Base-by-base conservation (phyloP, 2,329 filamentous ascomycete species). In the Teratosphaeria viscida region DNA sequence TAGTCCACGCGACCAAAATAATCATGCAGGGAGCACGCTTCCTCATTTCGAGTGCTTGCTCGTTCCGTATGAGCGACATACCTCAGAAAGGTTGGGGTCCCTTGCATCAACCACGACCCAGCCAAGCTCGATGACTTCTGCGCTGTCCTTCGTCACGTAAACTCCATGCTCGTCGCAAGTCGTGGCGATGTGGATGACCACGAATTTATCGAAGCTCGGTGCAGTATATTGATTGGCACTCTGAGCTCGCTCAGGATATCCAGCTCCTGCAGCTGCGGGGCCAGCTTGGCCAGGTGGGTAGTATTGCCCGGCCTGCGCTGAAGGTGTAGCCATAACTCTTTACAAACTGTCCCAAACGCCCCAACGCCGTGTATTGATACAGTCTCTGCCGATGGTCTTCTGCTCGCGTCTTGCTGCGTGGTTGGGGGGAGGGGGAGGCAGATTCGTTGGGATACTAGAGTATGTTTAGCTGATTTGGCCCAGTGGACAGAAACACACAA, bases 161-260 rank as follows among this genome's bases (percentile, higher is more conserved):
- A 99, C 94, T 64, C 94, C 94, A 78, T 99, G 94, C 76, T 99
- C 94, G 76, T 99, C 94, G 78, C 94, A 99, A 68, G 94, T 99
- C 39, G 94, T 99, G 65, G 94, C 94, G 72, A 97, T 92, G 77
- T 99, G 94, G 75, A 97, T 96, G 72, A 99, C 90, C 66, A 96
- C 88, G 78, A 96, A 99, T 75, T 92, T 89, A 79, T 99, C 94
- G 77, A 96, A 72, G 52, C 63, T 61, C 47, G 60, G 63, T 49
- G 61, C 60, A 34, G 62, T 60, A 84, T 78, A 53, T 52, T 60
- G 61, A 55, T 63, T 2, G 10, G 54, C 57, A 54, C 60, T 60
- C 53, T 63, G 62, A n/a, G 56, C 56, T 27, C 59, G 23, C 54
- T 47, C 52, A 7, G 56, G 35, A 34, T 27, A 52, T 35, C 14